A percentile compares a stretch with the other conserved stretches of the same genome.
Evolutionary conservation across 495 filamentous ascomycete genomes (phyloP).

Genomic region (Penicillium verhagenii): DNA sequence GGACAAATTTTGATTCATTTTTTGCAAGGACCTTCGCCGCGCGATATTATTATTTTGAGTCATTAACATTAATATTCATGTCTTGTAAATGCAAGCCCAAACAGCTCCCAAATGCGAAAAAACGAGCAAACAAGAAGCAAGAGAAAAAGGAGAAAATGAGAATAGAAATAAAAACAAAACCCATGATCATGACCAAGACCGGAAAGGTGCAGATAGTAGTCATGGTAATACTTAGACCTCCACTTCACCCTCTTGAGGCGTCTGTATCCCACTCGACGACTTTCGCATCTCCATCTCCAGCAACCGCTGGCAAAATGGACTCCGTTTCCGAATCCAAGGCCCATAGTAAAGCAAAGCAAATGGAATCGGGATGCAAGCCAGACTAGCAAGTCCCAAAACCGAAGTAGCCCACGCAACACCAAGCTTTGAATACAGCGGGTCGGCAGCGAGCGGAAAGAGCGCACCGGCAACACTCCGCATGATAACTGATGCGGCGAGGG

Average conservation of each 20-base stretch:
- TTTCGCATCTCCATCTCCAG: conserved; percentile 24
- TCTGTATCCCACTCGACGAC: conserved; percentile 12
- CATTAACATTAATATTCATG: background rate
- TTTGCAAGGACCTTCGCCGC: too few species aligned
- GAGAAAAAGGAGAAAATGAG: background rate
- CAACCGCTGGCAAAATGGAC: conserved; percentile 41
- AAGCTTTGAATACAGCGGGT: conserved; percentile 38
- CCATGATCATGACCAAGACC: background rate
- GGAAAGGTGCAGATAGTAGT: background rate
- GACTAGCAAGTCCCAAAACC: conserved; percentile 44
- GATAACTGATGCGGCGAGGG: conserved; percentile 63
- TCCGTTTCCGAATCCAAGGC: conserved; percentile 34
- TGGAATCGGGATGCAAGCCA: conserved; percentile 43
- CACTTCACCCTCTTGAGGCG: conserved; percentile 14
- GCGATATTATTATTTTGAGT: background rate
- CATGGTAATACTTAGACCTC: background rate
- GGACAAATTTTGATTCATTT: background rate
- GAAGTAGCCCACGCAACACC: conserved; percentile 47
- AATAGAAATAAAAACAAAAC: background rate
- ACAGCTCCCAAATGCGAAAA: background rate
- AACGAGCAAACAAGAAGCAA: background rate
- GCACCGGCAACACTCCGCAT: conserved; percentile 62
- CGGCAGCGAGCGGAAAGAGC: conserved; percentile 45
- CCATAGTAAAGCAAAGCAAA: conserved; percentile 40
- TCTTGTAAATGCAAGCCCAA: background rate